Percentiles rank a stretch among this genome's conserved stretches.
These are phyloP conservation scores for Aegle marmelos DNA, from an alignment of 345 rosid genomes.

Conservation along the genomic window DNA sequence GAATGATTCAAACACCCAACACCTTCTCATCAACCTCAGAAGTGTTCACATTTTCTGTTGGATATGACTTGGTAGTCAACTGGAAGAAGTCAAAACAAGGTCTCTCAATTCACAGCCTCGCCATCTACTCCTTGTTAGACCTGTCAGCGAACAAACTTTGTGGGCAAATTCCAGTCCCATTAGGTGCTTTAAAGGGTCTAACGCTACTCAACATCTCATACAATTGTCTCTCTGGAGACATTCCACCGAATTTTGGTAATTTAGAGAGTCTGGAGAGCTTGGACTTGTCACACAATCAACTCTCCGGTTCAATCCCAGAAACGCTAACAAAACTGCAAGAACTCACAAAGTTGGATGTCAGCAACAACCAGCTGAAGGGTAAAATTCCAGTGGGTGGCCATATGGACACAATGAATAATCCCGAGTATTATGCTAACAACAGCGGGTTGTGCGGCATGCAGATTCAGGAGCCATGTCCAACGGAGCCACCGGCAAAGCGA, in stretches of 20 bases:
- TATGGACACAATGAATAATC: conserved; percentile 31
- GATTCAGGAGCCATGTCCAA: conserved; percentile 25
- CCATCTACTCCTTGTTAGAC: conserved; percentile 35
- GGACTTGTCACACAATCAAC: conserved; percentile 36
- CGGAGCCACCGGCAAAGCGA: conserved; percentile 2
- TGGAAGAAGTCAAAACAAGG: conserved; percentile 33
- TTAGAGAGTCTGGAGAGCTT: conserved; percentile 28
- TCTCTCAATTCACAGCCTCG: conserved; percentile 25
- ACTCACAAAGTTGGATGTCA: conserved; percentile 27
- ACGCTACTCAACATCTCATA: conserved; percentile 26
- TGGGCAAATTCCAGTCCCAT: conserved; percentile 23
- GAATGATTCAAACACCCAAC: conserved; percentile 27
- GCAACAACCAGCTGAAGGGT: conserved; percentile 29
- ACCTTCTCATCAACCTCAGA: neutral
- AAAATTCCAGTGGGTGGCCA: conserved; percentile 37
- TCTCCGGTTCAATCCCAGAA: conserved; percentile 25
- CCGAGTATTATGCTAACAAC: conserved; percentile 24
- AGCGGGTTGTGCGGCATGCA: conserved; percentile 33
- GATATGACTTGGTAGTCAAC: conserved; percentile 25
- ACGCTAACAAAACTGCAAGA: conserved; percentile 23
- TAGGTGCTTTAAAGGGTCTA: conserved; percentile 29
- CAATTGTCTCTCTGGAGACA: conserved; percentile 24
- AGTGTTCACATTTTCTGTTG: conserved; percentile 16
- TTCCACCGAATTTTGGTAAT: conserved; percentile 29
- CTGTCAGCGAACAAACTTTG: conserved; percentile 26